A percentile compares a stretch with the other conserved stretches of the same genome.
Conservation (phyloP, 1,139 yeast species). For the Suhomyces yuchorum region DNA sequence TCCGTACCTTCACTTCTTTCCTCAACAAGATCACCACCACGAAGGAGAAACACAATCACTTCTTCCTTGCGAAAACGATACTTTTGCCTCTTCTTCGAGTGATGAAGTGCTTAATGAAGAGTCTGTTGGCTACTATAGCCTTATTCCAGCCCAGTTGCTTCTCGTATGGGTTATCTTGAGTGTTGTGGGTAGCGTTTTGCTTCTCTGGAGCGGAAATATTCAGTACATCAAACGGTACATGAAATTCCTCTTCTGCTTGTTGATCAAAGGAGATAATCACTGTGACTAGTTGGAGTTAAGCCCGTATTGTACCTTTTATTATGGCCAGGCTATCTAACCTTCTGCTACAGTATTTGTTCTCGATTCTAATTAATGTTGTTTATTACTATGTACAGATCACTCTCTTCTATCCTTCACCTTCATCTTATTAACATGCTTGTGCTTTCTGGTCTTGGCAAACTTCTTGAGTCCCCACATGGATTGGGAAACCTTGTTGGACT, state of each 20-base stretch:
- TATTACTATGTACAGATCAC: conserved; percentile 14
- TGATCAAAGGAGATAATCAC: neutral
- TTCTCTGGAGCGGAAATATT: conserved; percentile 3
- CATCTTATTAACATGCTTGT: conserved; percentile 78
- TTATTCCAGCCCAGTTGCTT: neutral
- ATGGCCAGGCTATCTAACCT: neutral
- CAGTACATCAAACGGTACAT: neutral
- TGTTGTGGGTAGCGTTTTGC: neutral
- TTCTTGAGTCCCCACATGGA: conserved; percentile 98
- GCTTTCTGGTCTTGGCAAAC: conserved; percentile 90
- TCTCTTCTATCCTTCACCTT: conserved; percentile 76
- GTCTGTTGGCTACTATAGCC: neutral
- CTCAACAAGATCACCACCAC: neutral
- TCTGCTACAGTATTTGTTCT: neutral
- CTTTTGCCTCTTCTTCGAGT: neutral
- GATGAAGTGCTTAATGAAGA: neutral
- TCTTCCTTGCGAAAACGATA: neutral
- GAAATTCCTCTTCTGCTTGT: conserved; percentile 3
- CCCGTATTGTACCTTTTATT: neutral
- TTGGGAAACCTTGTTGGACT: conserved; percentile 90
- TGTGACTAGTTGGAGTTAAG: neutral
- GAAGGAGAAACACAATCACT: neutral
- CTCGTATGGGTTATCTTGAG: conserved; percentile 1
- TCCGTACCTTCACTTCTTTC: neutral
- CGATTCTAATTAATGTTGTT: neutral